phyloP scores from a whole-genome alignment of 495 filamentous ascomycete genomes.

The Penicillium cosmopolitanum region DNA sequence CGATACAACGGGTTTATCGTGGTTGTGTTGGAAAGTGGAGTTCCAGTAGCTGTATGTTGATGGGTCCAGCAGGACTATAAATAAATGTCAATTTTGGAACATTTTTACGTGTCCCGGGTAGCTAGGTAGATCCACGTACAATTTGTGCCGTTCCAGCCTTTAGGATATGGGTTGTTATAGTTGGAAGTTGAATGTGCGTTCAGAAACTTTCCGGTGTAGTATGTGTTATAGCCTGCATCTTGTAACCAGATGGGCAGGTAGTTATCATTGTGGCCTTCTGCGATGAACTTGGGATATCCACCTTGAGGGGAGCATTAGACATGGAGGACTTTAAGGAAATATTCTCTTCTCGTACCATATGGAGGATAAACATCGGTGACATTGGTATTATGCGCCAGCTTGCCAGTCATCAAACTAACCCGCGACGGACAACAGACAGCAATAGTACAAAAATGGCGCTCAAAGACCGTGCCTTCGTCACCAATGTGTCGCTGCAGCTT shows the following conservation, averaged over 20 bases:
- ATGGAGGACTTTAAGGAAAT: neutral
- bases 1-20: slow-evolving; percentile 42
- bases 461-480: slow-evolving; percentile 50
- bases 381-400: slow-evolving; percentile 67
- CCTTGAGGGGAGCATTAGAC: slow-evolving; percentile 33
- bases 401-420: slow-evolving; percentile 60
- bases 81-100: slow-evolving; percentile 39
- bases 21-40: slow-evolving; percentile 59
- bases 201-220: slow-evolving; percentile 67
- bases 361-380: slow-evolving; percentile 64
- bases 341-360: slow-evolving; percentile 39
- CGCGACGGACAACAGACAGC: slow-evolving; percentile 61
- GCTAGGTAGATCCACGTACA: neutral
- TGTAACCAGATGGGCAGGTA: slow-evolving; percentile 67
- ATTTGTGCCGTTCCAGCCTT: neutral
- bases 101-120: neutral
- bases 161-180: slow-evolving; percentile 35
- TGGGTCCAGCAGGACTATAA: slow-evolving; percentile 59
- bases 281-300: slow-evolving; percentile 64
- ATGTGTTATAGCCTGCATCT: slow-evolving; percentile 62
- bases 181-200: slow-evolving; percentile 58
- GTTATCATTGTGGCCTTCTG: slow-evolving; percentile 58
- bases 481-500: slow-evolving; percentile 49
- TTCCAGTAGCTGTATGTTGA: slow-evolving; percentile 67
- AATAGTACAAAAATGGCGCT: slow-evolving; percentile 55